Evolutionary conservation across 345 rosid genomes (phyloP), one percentile per base, ranked within the genome.

Genomic region (Eucalyptus pumila): DNA sequence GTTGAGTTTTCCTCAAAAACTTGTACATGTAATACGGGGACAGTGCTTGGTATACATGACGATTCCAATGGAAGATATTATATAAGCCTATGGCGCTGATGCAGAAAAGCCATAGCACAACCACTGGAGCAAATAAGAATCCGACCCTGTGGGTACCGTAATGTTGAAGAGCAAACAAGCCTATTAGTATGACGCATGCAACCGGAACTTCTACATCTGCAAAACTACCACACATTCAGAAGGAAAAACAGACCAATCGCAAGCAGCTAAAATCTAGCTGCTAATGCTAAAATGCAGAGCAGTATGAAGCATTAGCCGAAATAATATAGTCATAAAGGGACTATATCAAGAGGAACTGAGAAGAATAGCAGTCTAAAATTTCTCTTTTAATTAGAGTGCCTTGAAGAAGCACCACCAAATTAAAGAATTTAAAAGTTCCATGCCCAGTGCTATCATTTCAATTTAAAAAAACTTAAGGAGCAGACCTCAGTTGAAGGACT

Each of bases 101-200:
- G 92, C 97, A 95, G 44, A 96, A 80, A 87, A 97, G 96, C 99
- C 99, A 97, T 27, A 87, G 54, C 19, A 95, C 90, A 88, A 97
- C 96, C 92, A 97, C 96, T 1, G 98, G 99, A 3, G 99, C 98
- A 52, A 97, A 97, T 92, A 97, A 93, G 93, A 94, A 97, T 42
- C 98, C 99, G 42, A 97, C 98, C 88, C 91, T 94, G 91, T 96
- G 98, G 86, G 99, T 96, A 51, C 99, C 99, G 86, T 95, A 95
- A 90, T 97, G 99, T 90, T 97, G 99, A 67, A 97, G 98, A 34
- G 99, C 97, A 91, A 97, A 97, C 92, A 97, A 92, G 93, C 92
- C 95, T 54, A 97, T 93, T 87, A 97, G 93, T 89, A 97, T 90
- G 91, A 94, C 62, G 91, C 98, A 97, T 87, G 98, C 95, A 90